Evolutionary conservation across 1,139 yeast genomes (phyloP).

Genomic region (Nakaseomyces kungkrabaensis): DNA sequence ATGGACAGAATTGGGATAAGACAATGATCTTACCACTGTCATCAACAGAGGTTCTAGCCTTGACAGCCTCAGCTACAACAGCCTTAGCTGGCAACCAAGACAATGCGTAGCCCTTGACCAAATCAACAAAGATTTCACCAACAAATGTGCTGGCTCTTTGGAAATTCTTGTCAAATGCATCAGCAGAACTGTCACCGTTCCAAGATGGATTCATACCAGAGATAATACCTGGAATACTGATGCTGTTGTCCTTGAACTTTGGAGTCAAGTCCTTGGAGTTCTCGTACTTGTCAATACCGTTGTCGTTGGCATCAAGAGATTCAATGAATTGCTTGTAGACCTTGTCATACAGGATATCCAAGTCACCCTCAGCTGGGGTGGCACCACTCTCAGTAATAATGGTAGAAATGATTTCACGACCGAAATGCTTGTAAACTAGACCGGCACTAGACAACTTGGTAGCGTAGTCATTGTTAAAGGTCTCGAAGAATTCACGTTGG

Average conservation of each 20-base stretch:
- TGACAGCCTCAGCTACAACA: conserved; percentile 62
- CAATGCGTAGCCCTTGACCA: conserved; percentile 63
- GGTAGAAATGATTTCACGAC: conserved; percentile 58
- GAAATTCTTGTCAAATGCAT: conserved; percentile 57
- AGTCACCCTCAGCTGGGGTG: conserved; percentile 31
- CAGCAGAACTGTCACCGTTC: conserved; percentile 58
- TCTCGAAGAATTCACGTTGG: conserved; percentile 69
- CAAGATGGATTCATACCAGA: conserved; percentile 78
- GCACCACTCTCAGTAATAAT: conserved; percentile 33
- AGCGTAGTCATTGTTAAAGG: conserved; percentile 46
- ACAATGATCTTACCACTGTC: conserved; percentile 63
- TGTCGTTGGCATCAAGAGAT: conserved; percentile 91
- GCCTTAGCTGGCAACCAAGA: conserved; percentile 89
- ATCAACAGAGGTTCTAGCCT: conserved; percentile 43
- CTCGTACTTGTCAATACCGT: conserved; percentile 74
- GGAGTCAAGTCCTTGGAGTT: conserved; percentile 36
- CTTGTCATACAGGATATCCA: conserved; percentile 59
- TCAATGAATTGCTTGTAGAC: conserved; percentile 81
- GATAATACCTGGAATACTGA: conserved; percentile 72
- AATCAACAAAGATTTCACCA: conserved; percentile 67
- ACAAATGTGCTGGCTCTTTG: conserved; percentile 64
- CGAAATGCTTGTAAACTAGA: conserved; percentile 83
- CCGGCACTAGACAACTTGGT: conserved; percentile 95
- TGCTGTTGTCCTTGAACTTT: conserved; percentile 45
- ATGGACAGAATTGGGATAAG: conserved; percentile 69